A percentile compares a stretch with the other conserved stretches of the same genome.
phyloP scores from a whole-genome alignment of 768 basidiomycete genomes.

The Hygrocybe punicea region DNA sequence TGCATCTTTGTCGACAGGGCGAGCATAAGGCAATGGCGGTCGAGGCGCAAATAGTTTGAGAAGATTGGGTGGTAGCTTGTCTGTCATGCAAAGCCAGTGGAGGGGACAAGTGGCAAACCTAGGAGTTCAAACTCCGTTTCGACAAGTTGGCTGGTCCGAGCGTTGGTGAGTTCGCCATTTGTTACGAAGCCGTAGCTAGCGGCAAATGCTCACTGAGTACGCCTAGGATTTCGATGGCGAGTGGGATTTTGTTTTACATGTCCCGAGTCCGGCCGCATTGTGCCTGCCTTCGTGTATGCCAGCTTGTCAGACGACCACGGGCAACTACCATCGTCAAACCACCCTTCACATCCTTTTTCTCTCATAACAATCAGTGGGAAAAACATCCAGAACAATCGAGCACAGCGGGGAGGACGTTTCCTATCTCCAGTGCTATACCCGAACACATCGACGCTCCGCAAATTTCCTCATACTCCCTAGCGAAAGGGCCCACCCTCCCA shows the following conservation, averaged over 20 bases:
- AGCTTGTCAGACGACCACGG: not conserved
- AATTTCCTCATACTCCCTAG: slow-evolving; percentile 33
- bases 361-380: slow-evolving; percentile 57
- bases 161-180: no score
- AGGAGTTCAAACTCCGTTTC: slow-evolving; percentile 5
- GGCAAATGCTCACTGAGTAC: not conserved
- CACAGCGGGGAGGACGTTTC: not conserved
- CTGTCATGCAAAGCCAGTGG: slow-evolving; percentile 59
- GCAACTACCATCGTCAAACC: not conserved
- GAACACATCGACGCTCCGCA: slow-evolving; percentile 15
- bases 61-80: slow-evolving; percentile 80
- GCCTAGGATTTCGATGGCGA: not conserved
- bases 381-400: slow-evolving; percentile 8
- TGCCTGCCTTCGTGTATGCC: not conserved
- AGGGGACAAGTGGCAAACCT: slow-evolving; percentile 44
- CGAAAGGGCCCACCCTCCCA: slow-evolving; percentile 45
- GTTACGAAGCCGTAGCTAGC: no score
- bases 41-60: slow-evolving; percentile 95
- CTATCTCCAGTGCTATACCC: slow-evolving; percentile 1
- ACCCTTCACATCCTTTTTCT: slow-evolving; percentile 53
- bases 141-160: not conserved
- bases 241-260: not conserved
- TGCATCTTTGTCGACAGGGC: slow-evolving; percentile 82
- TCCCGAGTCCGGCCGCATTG: not conserved
- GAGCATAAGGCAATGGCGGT: slow-evolving; percentile 80